Evolutionary conservation across 805 yeast species (phyloP).

Genomic region (Candida pini): DNA sequence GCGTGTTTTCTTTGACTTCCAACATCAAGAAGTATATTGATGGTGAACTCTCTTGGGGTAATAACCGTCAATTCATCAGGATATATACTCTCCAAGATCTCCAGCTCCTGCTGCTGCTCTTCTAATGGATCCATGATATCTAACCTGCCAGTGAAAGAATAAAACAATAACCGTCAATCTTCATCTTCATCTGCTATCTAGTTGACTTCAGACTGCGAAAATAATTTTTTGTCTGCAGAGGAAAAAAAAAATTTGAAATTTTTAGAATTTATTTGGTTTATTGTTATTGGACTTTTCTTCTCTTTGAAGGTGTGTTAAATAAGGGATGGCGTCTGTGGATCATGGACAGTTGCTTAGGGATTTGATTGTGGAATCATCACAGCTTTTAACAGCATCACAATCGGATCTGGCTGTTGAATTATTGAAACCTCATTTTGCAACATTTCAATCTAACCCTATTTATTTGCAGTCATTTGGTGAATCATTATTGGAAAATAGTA

Average conservation of each 20-base stretch:
- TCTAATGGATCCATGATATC: conserved; percentile 63
- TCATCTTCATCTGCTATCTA: too few relatives aligned
- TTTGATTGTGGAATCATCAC: conserved; percentile 34
- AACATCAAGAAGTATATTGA: conserved; percentile 64
- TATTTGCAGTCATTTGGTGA: conserved; percentile 64
- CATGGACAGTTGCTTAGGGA: conserved; percentile 5
- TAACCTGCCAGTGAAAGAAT: too few relatives aligned
- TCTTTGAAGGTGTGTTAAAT: background rate
- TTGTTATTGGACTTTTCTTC: background rate
- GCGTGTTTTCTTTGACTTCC: conserved; percentile 53
- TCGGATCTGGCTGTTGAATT: conserved; percentile 49
- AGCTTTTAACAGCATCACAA: conserved; percentile 40
- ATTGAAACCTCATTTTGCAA: conserved; percentile 33
- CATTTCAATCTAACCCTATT: conserved; percentile 37
- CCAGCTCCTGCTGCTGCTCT: conserved; percentile 87
- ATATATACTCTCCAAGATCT: conserved; percentile 83
- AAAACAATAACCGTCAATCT: too few relatives aligned
- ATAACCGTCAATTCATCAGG: conserved; percentile 75
- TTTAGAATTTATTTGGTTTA: background rate
- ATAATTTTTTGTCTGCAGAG: too few relatives aligned
- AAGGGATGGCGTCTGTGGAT: conserved; percentile 4
- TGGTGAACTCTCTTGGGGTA: conserved; percentile 45
- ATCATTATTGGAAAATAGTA: conserved; percentile 70
- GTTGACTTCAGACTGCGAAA: too few relatives aligned
- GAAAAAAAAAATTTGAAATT: background rate